Conservation (phyloP, 352 stramenopile genomes). For the Thalassiosira livingstoniorum region DNA sequence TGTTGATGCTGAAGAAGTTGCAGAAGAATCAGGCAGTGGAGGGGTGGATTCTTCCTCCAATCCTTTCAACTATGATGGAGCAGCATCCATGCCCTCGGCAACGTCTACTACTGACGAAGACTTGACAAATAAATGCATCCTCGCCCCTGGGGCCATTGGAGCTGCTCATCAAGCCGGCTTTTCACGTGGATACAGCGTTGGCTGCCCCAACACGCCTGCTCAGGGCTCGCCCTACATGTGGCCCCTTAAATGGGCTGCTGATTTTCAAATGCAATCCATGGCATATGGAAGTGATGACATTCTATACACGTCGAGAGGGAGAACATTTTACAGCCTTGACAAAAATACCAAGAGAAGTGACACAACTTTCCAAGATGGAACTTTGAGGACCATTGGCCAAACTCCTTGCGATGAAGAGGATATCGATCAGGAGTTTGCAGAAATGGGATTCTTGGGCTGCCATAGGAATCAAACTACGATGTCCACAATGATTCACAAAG, state of each 20-base stretch:
- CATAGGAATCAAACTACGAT: constrained; percentile 42
- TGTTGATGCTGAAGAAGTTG: background rate
- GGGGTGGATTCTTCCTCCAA: background rate
- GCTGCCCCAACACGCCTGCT: constrained; percentile 55
- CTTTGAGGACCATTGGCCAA: constrained; percentile 52
- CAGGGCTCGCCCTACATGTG: constrained; percentile 68
- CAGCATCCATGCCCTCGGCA: background rate
- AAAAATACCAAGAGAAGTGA: constrained; percentile 71
- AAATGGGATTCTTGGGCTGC: constrained; percentile 43
- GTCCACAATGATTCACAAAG: constrained; percentile 67
- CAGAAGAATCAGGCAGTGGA: background rate
- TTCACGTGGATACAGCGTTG: constrained; percentile 35
- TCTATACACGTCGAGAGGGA: constrained; percentile 36
- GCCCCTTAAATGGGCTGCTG: constrained; percentile 60
- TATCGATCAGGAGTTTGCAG: constrained; percentile 29
- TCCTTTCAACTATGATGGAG: background rate
- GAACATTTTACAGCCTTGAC: constrained; percentile 65
- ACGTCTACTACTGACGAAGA: constrained; percentile 18
- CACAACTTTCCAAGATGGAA: constrained; percentile 47
- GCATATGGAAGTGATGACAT: constrained; percentile 61
- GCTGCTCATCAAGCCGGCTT: constrained; percentile 64
- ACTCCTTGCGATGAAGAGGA: constrained; percentile 52
- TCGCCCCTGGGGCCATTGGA: constrained; percentile 62
- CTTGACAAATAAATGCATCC: constrained; percentile 29
- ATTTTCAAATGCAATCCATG: constrained; percentile 55